Evolutionary conservation across 306 rosid genomes (phyloP).

Genomic region (Medicago ruthenica): DNA sequence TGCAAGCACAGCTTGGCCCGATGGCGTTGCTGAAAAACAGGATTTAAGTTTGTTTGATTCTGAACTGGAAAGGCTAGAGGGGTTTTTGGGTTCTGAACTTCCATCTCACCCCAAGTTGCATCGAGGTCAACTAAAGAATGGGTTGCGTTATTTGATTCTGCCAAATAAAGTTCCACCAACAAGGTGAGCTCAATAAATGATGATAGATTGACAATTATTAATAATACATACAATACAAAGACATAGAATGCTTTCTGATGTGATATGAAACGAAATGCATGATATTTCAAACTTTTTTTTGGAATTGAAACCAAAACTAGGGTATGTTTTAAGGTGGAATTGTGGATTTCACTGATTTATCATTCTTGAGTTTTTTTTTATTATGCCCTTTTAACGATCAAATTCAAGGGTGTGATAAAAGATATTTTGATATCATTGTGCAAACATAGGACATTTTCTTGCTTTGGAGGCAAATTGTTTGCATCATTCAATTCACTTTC

Average conservation of each 20-base stretch:
- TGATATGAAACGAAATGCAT: slow-evolving; percentile 9
- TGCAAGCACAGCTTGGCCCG: slow-evolving; percentile 84
- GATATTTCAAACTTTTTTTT: slow-evolving; percentile 13
- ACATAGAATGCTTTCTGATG: slow-evolving; percentile 19
- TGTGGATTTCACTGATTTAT: slow-evolving; percentile 6
- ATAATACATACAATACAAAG: not conserved
- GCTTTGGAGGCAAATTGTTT: too few relatives aligned
- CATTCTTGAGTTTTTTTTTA: not conserved
- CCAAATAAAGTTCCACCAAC: slow-evolving; percentile 97
- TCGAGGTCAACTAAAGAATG: slow-evolving; percentile 85
- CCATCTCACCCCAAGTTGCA: slow-evolving; percentile 89
- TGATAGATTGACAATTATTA: slow-evolving; percentile 8
- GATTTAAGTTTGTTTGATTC: slow-evolving; percentile 59
- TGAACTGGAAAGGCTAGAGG: slow-evolving; percentile 63
- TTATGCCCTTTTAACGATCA: not conserved
- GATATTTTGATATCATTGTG: too few relatives aligned
- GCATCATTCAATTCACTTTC: not conserved
- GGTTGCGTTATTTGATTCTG: slow-evolving; percentile 78
- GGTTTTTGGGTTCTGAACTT: slow-evolving; percentile 72
- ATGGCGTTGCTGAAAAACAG: slow-evolving; percentile 76
- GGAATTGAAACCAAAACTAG: slow-evolving; percentile 11
- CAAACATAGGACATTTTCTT: too few relatives aligned
- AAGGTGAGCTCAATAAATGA: slow-evolving; percentile 53
- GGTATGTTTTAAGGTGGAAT: slow-evolving; percentile 11
- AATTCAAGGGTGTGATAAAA: not conserved